Percentiles rank a stretch among this genome's conserved stretches.
These are phyloP conservation scores for Heliamphora exappendiculata DNA, from an alignment of 148 eudicot species.

Conservation along the genomic window DNA sequence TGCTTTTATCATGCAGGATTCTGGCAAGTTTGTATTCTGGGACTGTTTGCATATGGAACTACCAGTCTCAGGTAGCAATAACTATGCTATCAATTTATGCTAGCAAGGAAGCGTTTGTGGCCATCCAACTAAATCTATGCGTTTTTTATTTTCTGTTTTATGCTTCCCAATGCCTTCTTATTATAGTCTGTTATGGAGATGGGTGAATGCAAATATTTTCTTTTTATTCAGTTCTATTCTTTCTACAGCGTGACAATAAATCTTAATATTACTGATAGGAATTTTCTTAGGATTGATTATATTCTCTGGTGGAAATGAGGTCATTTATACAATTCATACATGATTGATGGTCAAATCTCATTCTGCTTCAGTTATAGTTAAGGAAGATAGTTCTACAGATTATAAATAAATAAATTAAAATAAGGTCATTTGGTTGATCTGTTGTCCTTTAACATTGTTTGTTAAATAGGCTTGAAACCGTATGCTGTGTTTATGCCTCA, in stretches of 20 bases:
- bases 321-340: not conserved
- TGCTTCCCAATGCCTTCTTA: not conserved
- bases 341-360: not conserved
- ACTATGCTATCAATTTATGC: conserved; percentile 4
- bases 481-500: no score
- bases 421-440: not conserved
- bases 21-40: conserved; percentile 75
- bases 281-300: no score
- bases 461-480: not conserved
- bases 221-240: not conserved
- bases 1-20: conserved; percentile 40
- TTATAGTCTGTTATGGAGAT: not conserved
- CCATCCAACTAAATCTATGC: not conserved
- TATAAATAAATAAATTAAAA: not conserved
- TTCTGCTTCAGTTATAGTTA: no score
- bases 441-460: not conserved
- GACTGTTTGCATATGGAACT: conserved; percentile 65
- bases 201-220: not conserved
- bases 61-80: conserved; percentile 59
- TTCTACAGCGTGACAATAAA: not conserved
- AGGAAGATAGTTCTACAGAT: no score
- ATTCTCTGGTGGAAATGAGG: not conserved
- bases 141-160: not conserved
- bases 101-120: not conserved
- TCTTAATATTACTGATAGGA: not conserved